Conservation (phyloP, 1,139 yeast genomes). For the Scheffersomyces stambukii region DNA sequence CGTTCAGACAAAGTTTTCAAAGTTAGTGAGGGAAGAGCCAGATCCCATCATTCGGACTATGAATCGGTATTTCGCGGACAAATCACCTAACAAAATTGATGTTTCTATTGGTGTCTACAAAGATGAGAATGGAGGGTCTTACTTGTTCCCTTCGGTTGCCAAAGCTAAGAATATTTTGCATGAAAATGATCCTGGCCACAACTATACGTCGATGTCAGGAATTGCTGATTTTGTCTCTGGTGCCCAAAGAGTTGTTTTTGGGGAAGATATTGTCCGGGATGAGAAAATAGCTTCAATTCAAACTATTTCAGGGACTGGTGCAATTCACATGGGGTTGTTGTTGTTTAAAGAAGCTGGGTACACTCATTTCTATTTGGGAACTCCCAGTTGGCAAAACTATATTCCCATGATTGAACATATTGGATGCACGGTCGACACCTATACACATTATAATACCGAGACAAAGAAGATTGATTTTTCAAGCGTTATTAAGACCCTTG, state of each 20-base stretch:
- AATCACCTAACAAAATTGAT: conserved; percentile 30
- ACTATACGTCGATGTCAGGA: conserved; percentile 42
- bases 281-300: conserved; percentile 35
- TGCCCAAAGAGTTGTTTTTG: conserved; percentile 36
- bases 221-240: conserved; percentile 33
- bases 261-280: conserved; percentile 18
- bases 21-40: conserved; percentile 22
- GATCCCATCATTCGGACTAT: conserved; percentile 38
- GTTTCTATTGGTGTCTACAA: conserved; percentile 44
- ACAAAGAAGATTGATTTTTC: conserved; percentile 29
- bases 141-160: conserved; percentile 35
- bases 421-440: conserved; percentile 25
- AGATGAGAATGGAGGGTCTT: conserved; percentile 32
- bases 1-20: conserved; percentile 20
- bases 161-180: conserved; percentile 30
- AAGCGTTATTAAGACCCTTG: conserved; percentile 22
- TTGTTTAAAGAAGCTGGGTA: conserved; percentile 28
- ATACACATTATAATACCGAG: conserved; percentile 29
- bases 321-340: conserved; percentile 35
- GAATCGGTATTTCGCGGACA: conserved; percentile 24
- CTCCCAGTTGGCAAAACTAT: conserved; percentile 43
- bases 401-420: conserved; percentile 29
- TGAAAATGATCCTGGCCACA: conserved; percentile 39
- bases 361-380: conserved; percentile 30
- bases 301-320: conserved; percentile 44